A percentile compares a stretch with the other conserved stretches of the same genome.
phyloP scores from a whole-genome alignment of 1,284 basidiomycete species.

The Golubevia pallescens region DNA sequence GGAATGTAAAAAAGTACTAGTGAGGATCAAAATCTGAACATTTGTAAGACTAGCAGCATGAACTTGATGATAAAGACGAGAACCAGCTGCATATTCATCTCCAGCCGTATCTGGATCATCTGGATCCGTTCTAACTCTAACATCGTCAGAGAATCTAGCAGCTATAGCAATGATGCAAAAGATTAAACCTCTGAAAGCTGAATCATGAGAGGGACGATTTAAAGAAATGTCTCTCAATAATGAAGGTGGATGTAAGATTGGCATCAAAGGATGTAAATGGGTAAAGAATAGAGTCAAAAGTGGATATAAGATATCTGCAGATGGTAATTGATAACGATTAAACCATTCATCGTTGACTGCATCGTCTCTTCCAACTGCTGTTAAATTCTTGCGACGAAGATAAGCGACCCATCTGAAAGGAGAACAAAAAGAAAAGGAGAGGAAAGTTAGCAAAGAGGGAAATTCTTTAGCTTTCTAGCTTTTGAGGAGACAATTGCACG shows the following conservation, averaged over 20 bases:
- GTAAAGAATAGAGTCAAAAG: slow-evolving; percentile 39
- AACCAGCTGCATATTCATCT: slow-evolving; percentile 48
- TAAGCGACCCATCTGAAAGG: slow-evolving; percentile 33
- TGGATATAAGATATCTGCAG: slow-evolving; percentile 22
- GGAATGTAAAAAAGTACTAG: slow-evolving; percentile 43
- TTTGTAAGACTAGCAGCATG: slow-evolving; percentile 51
- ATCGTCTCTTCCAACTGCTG: slow-evolving; percentile 48
- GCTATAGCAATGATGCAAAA: slow-evolving; percentile 50
- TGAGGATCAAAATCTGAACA: slow-evolving; percentile 46
- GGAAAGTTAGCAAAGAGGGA: neutral
- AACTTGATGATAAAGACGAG: slow-evolving; percentile 48
- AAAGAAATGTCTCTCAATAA: slow-evolving; percentile 31
- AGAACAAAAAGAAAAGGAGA: neutral
- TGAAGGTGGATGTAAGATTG: slow-evolving; percentile 41
- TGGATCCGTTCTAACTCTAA: slow-evolving; percentile 33
- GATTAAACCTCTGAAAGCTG: slow-evolving; percentile 47
- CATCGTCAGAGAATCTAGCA: slow-evolving; percentile 39
- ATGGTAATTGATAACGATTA: slow-evolving; percentile 37
- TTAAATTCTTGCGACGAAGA: slow-evolving; percentile 42
- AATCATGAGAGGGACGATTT: slow-evolving; percentile 38
- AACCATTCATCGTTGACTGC: slow-evolving; percentile 36
- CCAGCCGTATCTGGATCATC: slow-evolving; percentile 36
- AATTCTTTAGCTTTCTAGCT: neutral
- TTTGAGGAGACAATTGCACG: neutral
- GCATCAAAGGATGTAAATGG: slow-evolving; percentile 42